Base-by-base conservation (phyloP, 441 rosid species). In the Flueggea neowawraea region DNA sequence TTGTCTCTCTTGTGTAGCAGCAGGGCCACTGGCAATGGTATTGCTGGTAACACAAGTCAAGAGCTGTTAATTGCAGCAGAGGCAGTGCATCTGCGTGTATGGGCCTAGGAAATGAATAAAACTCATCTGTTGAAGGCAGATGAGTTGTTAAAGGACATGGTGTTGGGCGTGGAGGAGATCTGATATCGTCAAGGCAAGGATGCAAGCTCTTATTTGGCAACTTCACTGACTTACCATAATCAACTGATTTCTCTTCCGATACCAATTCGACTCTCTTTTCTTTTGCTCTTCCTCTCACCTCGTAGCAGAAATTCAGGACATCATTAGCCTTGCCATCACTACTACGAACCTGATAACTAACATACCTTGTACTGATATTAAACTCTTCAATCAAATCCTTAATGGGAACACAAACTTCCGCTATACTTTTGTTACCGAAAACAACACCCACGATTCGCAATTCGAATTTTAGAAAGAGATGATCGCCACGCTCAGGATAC, bases 301-400 rank as follows among this genome's bases (percentile, higher is more conserved):
- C 61, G 16, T 70, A 83, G 5, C 64, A 78, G 45, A 83, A 80
- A 48, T 67, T 72, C 57, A 83, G 64, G n/a, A 74, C 76, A 49
- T 85, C 85, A 9, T 69, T 83, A 12, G 72, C 55, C 72, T 64
- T 73, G 6, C 74, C 77, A 2, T 83, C 80, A n/a, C 74, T 13
- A 45, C 31, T 53, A n/a, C 70, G 71, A 12, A 83, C 73, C 66
- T 78, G 72, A 52, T 80, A 83, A 43, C 71, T 56, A 0, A 77
- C 62, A 54, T 62, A 53, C 67, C 80, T 69, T 57, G 65, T 60
- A 17, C 59, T 63, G 16, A 78, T 82, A 22, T 45, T 36, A 41
- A 67, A 75, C 17, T 78, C 85, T 6, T 76, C 78, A 0, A 76
- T 57, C 82, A 83, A 69, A n/a, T 73, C 80, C 68, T 62, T 63